Conservation (phyloP, 495 filamentous ascomycete species). For the Daldinia concentrica region DNA sequence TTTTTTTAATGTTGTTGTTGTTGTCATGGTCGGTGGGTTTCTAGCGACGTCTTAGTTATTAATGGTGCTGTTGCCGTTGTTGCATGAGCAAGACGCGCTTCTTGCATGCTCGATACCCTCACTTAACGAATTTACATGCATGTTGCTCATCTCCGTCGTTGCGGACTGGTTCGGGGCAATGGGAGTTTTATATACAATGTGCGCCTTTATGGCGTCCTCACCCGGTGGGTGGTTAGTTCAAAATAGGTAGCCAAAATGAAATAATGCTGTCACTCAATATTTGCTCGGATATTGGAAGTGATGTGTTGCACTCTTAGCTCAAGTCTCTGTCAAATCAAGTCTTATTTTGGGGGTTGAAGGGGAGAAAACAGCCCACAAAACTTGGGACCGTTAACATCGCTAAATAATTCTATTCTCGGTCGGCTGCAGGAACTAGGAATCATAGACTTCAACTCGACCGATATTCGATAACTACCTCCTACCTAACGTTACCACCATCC, state of each 20-base stretch:
- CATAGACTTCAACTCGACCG: neutral
- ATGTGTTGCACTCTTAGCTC: neutral
- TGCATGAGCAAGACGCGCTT: slow-evolving; percentile 28
- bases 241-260: slow-evolving; percentile 24
- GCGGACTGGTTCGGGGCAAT: slow-evolving; percentile 21
- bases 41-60: slow-evolving; percentile 19
- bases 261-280: slow-evolving; percentile 25
- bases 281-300: neutral
- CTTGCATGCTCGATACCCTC: slow-evolving; percentile 39
- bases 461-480: neutral
- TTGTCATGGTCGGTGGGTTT: slow-evolving; percentile 6
- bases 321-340: neutral
- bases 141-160: slow-evolving; percentile 21
- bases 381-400: slow-evolving; percentile 7
- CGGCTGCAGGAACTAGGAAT: neutral
- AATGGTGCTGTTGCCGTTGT: slow-evolving; percentile 19
- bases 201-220: neutral
- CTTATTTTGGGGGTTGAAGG: neutral
- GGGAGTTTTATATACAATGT: slow-evolving; percentile 16
- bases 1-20: neutral
- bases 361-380: slow-evolving; percentile 15
- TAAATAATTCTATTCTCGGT: neutral
- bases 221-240: slow-evolving; percentile 12
- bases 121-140: slow-evolving; percentile 37
- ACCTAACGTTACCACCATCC: neutral